These are phyloP conservation scores for Hypoxylon fuscum DNA, from an alignment of 495 filamentous ascomycete species.

Conservation along the genomic window DNA sequence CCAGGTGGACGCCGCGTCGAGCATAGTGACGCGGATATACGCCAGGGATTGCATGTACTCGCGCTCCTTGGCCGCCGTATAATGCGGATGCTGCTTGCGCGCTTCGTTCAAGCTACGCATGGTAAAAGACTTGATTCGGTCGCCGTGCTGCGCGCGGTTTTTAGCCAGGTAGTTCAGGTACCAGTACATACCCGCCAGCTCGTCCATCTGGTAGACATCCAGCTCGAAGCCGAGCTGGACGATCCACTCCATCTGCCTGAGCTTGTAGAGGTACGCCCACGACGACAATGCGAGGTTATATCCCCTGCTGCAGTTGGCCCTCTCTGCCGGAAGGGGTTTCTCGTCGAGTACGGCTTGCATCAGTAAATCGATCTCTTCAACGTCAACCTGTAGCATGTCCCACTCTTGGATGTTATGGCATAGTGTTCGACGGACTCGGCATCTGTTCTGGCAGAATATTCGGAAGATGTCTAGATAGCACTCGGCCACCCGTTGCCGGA, in stretches of 20 bases:
- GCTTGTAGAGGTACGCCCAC: constrained; percentile 90
- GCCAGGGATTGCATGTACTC: constrained; percentile 65
- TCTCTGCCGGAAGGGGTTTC: constrained; percentile 56
- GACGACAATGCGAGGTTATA: constrained; percentile 75
- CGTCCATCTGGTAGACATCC: constrained; percentile 85
- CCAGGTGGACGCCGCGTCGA: constrained; percentile 74
- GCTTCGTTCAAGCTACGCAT: constrained; percentile 45
- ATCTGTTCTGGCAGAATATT: constrained; percentile 87
- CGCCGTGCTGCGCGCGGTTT: constrained; percentile 67
- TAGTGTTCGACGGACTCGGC: constrained; percentile 82
- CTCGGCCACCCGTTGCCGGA: constrained; percentile 76
- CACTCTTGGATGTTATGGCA: constrained; percentile 83
- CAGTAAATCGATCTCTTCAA: constrained; percentile 79
- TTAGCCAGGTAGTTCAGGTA: constrained; percentile 69
- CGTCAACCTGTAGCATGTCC: constrained; percentile 86
- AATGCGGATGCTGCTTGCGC: constrained; percentile 34
- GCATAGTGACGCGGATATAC: constrained; percentile 66
- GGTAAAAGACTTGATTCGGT: constrained; percentile 74
- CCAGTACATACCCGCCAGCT: constrained; percentile 91
- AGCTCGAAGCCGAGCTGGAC: constrained; percentile 97
- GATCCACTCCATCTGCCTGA: constrained; percentile 85
- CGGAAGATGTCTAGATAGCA: constrained; percentile 84
- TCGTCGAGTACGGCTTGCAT: constrained; percentile 71
- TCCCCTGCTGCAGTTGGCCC: constrained; percentile 48
- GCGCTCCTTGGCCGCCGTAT: constrained; percentile 46